Conservation (phyloP, 805 yeast genomes). For the Schwanniomyces yamadae region DNA sequence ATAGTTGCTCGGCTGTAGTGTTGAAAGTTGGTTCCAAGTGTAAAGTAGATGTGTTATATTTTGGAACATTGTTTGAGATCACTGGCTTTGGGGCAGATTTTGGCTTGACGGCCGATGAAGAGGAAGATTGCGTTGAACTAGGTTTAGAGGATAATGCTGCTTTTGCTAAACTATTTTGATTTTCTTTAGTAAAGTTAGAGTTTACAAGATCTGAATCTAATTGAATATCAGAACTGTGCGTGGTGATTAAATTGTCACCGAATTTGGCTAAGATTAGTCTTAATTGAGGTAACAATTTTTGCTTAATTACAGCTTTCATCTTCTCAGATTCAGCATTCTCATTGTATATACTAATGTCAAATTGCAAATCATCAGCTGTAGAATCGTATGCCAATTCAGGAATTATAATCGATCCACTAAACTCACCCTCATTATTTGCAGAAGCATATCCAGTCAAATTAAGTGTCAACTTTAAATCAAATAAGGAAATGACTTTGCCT, state of each 20-base stretch:
- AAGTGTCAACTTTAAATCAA: constrained; percentile 71
- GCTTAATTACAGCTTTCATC: constrained; percentile 49
- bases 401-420: constrained; percentile 70
- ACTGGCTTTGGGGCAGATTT: constrained; percentile 9
- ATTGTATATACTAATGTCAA: constrained; percentile 65
- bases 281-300: constrained; percentile 64
- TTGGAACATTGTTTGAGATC: constrained; percentile 40
- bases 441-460: constrained; percentile 50
- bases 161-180: constrained; percentile 31
- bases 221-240: constrained; percentile 86
- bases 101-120: constrained; percentile 11
- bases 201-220: constrained; percentile 49
- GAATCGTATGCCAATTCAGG: constrained; percentile 96
- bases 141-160: constrained; percentile 23
- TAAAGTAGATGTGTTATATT: constrained; percentile 77
- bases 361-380: constrained; percentile 81
- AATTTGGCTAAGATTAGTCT: constrained; percentile 60
- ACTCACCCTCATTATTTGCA: constrained; percentile 31
- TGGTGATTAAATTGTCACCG: constrained; percentile 72
- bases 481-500: constrained; percentile 90
- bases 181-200: constrained; percentile 46
- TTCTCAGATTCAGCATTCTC: constrained; percentile 50
- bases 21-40: constrained; percentile 78
- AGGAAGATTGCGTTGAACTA: constrained; percentile 8
- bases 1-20: constrained; percentile 85